These are phyloP conservation scores for Colletotrichum truncatum DNA, from an alignment of 2,329 filamentous ascomycete species.

Conservation along the genomic window DNA sequence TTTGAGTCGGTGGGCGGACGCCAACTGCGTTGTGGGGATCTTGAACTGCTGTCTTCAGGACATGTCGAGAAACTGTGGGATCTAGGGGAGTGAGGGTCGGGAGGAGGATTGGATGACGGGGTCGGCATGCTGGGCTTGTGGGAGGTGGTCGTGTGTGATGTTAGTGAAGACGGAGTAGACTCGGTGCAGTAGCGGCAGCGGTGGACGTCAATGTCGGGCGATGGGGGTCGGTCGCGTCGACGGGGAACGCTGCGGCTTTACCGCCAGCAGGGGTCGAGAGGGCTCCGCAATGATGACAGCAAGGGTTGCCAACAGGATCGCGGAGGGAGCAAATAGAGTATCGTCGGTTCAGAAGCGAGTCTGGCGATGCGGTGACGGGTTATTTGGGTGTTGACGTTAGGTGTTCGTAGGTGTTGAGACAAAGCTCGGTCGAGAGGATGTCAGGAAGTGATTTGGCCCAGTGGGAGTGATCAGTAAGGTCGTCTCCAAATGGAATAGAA, in stretches of 20 bases:
- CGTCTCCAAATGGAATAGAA: background rate
- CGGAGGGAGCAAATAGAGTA: conserved; percentile 6
- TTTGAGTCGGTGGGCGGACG: conserved; percentile 17
- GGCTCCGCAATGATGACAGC: conserved; percentile 24
- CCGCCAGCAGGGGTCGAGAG: conserved; percentile 28
- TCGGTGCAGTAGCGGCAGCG: conserved; percentile 2
- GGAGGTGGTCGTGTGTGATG: conserved; percentile 19
- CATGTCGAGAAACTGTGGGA: conserved; percentile 52
- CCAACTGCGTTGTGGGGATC: conserved; percentile 31
- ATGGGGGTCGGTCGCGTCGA: conserved; percentile 30
- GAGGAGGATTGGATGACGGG: conserved; percentile 52
- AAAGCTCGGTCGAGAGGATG: conserved; percentile 18
- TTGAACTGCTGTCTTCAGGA: conserved; percentile 47
- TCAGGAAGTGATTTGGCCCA: background rate
- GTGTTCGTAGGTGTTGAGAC: background rate
- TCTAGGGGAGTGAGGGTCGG: conserved; percentile 46
- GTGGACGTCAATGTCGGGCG: conserved; percentile 28
- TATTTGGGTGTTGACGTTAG: background rate
- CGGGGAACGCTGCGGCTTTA: conserved; percentile 30
- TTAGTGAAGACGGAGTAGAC: background rate
- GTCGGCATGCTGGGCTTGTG: conserved; percentile 51
- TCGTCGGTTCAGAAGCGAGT: background rate
- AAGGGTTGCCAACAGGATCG: conserved; percentile 7
- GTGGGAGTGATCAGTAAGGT: background rate
- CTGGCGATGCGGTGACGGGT: background rate